These are phyloP conservation scores for Colletotrichum sp. DNA, from an alignment of 2,329 filamentous ascomycete species.

Conservation along the genomic window DNA sequence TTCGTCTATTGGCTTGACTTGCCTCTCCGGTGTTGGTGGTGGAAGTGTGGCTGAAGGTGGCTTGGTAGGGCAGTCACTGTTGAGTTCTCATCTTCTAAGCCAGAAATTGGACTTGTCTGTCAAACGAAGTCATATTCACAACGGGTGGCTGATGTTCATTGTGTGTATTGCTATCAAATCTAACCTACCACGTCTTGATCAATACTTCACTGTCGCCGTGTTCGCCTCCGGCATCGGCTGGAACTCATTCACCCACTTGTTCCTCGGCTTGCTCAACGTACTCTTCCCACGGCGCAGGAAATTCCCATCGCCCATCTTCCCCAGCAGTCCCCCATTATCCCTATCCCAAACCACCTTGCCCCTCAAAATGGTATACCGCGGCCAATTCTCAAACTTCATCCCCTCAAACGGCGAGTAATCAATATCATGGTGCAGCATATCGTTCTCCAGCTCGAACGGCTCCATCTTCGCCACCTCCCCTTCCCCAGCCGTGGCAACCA, in stretches of 20 bases:
- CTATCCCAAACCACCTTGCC: conserved; percentile 64
- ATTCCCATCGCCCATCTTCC: conserved; percentile 50
- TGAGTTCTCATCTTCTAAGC: not conserved
- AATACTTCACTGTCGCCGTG: not conserved
- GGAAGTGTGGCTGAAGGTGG: not conserved
- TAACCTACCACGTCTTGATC: not conserved
- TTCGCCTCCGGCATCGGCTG: not conserved
- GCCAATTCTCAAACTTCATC: conserved; percentile 61
- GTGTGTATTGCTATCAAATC: not conserved
- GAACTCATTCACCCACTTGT: conserved; percentile 18
- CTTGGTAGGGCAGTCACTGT: not conserved
- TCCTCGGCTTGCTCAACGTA: conserved; percentile 22
- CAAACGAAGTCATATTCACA: rapidly evolving
- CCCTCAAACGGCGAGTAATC: conserved; percentile 70
- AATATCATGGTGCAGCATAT: conserved; percentile 63
- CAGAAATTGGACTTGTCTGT: rapidly evolving
- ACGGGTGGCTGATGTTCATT: not conserved
- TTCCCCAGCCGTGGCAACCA: conserved; percentile 3
- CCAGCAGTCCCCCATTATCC: conserved; percentile 54
- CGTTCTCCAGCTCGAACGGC: conserved; percentile 50
- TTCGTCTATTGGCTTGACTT: not conserved
- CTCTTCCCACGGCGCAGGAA: conserved; percentile 49
- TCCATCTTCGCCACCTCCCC: conserved; percentile 10
- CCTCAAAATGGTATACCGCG: conserved; percentile 63
- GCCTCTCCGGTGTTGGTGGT: not conserved